Conservation (phyloP, 1,284 basidiomycete species). For the Wolfiporia cocos region DNA sequence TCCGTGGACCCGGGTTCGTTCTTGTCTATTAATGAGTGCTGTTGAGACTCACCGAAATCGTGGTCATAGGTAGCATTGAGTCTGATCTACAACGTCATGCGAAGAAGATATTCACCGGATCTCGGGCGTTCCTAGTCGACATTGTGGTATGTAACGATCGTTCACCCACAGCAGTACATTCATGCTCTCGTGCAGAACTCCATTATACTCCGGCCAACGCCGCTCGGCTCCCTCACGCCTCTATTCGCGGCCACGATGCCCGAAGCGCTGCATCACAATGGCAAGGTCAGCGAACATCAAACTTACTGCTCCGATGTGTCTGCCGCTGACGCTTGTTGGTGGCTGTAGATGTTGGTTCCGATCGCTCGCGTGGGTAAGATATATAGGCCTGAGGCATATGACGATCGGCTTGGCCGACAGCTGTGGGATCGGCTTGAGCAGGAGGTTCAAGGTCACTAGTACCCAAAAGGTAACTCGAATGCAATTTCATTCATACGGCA, state of each 20-base stretch:
- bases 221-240: conserved; percentile 18
- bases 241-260: conserved; percentile 21
- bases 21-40: neutral
- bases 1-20: conserved; percentile 34
- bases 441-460: neutral
- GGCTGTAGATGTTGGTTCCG: conserved; percentile 31
- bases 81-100: conserved; percentile 8
- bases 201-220: conserved; percentile 11
- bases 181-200: too few relatives aligned
- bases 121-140: neutral
- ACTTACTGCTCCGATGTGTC: too few relatives aligned
- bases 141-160: neutral
- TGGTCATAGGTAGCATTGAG: conserved; percentile 11
- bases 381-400: conserved; percentile 20
- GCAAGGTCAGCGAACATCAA: conserved; percentile 17
- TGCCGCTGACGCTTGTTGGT: too few relatives aligned
- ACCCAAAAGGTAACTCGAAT: too few relatives aligned
- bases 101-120: conserved; percentile 5
- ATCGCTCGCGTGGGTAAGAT: conserved; percentile 27
- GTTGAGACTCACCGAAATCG: neutral
- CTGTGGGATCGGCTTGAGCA: conserved; percentile 30
- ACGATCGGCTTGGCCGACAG: conserved; percentile 23
- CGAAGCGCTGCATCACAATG: conserved; percentile 16
- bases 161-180: too few relatives aligned
- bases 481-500: too few relatives aligned